Conservation (phyloP, 345 rosid genomes). For the Balakata baccata region DNA sequence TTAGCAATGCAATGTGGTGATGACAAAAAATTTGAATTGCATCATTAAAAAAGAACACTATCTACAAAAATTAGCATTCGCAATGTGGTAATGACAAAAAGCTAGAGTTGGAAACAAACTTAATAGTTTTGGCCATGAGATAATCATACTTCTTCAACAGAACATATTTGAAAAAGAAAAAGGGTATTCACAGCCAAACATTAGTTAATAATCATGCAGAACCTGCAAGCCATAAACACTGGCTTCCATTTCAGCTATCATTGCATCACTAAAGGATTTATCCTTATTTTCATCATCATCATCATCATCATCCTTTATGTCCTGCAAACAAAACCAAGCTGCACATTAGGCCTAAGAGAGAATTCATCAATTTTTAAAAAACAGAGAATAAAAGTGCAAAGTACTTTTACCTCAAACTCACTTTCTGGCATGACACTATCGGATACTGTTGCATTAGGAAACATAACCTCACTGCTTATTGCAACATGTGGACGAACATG, state of each 20-base stretch:
- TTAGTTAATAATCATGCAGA: neutral
- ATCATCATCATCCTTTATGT: slow-evolving; percentile 27
- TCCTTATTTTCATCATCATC: slow-evolving; percentile 28
- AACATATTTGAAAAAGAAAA: neutral
- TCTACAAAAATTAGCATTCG: neutral
- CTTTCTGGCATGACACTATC: slow-evolving; percentile 17
- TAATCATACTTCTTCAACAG: neutral
- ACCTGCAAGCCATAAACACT: slow-evolving; percentile 69
- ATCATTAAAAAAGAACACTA: no score
- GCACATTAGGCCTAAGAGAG: slow-evolving; percentile 5
- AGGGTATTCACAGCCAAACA: neutral
- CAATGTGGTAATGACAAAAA: neutral
- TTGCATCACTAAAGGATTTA: slow-evolving; percentile 37
- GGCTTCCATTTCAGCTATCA: slow-evolving; percentile 70
- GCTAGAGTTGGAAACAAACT: slow-evolving; percentile 4
- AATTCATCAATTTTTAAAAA: neutral
- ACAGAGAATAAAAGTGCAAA: neutral
- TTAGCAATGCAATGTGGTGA: no score
- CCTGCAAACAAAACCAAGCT: slow-evolving; percentile 29
- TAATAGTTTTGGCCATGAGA: slow-evolving; percentile 3
- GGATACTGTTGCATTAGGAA: neutral
- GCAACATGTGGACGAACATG: slow-evolving; percentile 6
- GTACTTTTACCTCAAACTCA: slow-evolving; percentile 30
- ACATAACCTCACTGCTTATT: slow-evolving; percentile 2
- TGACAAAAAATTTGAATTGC: no score